These are phyloP conservation scores for Colletotrichum sp. DNA, from an alignment of 2,329 filamentous ascomycete species.

Conservation along the genomic window DNA sequence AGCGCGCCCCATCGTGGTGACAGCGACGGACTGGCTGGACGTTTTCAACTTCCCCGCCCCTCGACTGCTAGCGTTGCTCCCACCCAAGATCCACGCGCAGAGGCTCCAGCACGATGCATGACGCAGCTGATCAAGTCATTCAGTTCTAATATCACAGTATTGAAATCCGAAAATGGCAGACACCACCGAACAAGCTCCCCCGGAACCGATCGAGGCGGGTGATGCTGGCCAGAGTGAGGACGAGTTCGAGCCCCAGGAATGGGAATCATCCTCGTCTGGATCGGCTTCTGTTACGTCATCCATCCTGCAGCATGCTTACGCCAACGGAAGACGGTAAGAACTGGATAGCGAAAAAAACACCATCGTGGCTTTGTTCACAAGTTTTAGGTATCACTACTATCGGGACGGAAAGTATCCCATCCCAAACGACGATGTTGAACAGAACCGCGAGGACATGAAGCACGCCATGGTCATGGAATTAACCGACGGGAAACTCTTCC, in stretches of 20 bases:
- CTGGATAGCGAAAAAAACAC: not conserved
- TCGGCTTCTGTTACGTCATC: not conserved
- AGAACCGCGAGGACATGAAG: not conserved
- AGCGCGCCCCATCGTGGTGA: not conserved
- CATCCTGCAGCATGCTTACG: not conserved
- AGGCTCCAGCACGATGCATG: not conserved
- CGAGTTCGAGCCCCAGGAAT: not conserved
- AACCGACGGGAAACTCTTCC: not conserved
- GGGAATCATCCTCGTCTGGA: not conserved
- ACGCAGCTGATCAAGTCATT: not conserved
- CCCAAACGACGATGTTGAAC: not conserved
- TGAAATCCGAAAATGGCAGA: not conserved
- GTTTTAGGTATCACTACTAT: not conserved
- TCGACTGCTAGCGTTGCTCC: not conserved
- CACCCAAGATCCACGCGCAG: not conserved
- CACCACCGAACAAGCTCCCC: not conserved
- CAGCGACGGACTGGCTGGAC: not conserved
- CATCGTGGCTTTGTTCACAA: not conserved
- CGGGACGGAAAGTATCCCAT: not conserved
- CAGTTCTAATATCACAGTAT: not conserved
- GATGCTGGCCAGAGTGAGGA: not conserved
- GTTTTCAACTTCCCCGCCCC: not conserved
- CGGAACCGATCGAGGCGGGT: not conserved
- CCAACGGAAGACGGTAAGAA: not conserved
- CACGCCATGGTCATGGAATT: not conserved